A percentile compares a stretch with the other conserved stretches of the same genome.
phyloP scores from a whole-genome alignment of 768 basidiomycete genomes.

The Suillus americanus region DNA sequence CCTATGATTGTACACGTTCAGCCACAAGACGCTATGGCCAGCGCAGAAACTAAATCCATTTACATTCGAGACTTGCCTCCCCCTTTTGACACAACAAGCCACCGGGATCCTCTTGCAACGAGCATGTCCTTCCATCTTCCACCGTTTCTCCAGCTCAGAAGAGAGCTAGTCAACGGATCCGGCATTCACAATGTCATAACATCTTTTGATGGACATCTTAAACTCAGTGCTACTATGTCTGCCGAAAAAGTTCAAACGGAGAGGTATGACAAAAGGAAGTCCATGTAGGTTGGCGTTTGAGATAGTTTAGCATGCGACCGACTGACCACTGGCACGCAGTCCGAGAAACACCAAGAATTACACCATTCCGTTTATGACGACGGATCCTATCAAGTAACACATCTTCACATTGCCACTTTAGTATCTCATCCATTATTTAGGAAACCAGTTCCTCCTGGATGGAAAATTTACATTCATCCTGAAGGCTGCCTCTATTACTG shows the following conservation, averaged over 20 bases:
- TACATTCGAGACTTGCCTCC: background rate
- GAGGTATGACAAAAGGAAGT: background rate
- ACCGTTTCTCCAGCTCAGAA: background rate
- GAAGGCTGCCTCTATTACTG: constrained; percentile 57
- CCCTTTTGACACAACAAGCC: background rate
- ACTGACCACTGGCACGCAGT: too few species aligned
- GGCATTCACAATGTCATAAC: background rate
- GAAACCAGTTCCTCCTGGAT: constrained; percentile 26
- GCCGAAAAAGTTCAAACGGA: background rate
- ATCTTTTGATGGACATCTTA: background rate
- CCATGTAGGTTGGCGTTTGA: background rate
- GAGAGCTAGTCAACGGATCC: background rate
- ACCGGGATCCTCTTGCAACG: too few species aligned
- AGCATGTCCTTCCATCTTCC: background rate
- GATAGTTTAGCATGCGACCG: background rate
- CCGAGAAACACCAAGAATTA: too few species aligned
- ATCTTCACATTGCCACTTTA: too few species aligned
- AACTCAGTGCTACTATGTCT: background rate
- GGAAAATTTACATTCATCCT: constrained; percentile 45
- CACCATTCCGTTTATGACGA: too few species aligned
- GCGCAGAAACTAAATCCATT: background rate
- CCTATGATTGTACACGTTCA: too few species aligned
- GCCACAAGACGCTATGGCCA: background rate
- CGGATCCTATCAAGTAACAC: too few species aligned
- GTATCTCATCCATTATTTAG: background rate